These are phyloP conservation scores for Eucalyptus tenuipes DNA, from an alignment of 345 rosid genomes.

Conservation along the genomic window DNA sequence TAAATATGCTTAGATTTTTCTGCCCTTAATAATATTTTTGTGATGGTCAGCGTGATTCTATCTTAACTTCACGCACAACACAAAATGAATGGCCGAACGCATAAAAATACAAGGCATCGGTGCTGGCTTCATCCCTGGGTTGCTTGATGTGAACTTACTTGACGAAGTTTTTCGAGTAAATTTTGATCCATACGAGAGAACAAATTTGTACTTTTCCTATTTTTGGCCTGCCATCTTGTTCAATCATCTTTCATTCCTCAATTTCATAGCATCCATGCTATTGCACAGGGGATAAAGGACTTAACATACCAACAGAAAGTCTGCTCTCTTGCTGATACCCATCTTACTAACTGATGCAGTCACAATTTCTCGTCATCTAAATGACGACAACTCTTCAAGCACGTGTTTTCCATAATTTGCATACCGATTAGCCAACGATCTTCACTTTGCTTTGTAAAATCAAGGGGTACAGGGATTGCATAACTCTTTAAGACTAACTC, in stretches of 20 bases:
- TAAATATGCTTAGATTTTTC: background rate
- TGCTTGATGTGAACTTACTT: conserved; percentile 23
- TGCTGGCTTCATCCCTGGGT: conserved; percentile 37
- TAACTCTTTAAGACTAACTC: background rate
- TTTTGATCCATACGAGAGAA: background rate
- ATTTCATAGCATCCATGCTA: background rate
- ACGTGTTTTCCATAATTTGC: background rate
- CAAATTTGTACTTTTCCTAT: background rate
- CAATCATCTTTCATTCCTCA: background rate
- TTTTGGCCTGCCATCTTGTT: background rate
- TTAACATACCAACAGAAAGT: background rate
- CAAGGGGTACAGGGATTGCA: background rate
- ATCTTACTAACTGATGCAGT: background rate
- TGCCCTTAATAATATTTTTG: background rate
- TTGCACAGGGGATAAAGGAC: background rate
- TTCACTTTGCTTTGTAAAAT: background rate
- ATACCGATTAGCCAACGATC: background rate
- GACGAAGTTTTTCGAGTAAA: conserved; percentile 33
- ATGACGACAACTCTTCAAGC: background rate
- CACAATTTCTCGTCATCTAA: background rate
- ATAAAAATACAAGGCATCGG: conserved; percentile 53
- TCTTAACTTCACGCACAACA: background rate
- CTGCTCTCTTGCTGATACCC: background rate
- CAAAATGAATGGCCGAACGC: conserved; percentile 14
- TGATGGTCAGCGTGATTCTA: background rate